Conservation (phyloP, 2,329 filamentous ascomycete species). For the Aspergillus proliferans region DNA sequence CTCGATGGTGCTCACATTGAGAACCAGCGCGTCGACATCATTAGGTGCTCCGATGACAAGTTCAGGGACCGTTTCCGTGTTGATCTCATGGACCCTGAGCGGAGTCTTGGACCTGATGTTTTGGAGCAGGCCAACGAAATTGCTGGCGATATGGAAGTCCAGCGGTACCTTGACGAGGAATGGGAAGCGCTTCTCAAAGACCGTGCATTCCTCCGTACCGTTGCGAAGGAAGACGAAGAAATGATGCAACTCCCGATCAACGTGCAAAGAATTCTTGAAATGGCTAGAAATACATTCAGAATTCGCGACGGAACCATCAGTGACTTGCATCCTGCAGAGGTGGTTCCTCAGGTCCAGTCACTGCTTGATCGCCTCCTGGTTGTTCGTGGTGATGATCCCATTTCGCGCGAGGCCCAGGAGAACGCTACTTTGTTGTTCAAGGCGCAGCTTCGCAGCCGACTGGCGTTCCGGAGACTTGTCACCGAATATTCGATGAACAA, state of each 20-base stretch:
- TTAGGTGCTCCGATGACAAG: conserved; percentile 68
- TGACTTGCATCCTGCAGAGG: conserved; percentile 81
- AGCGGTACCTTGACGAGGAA: conserved; percentile 80
- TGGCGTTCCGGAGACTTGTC: conserved; percentile 90
- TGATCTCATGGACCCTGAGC: conserved; percentile 70
- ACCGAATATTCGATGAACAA: conserved; percentile 80
- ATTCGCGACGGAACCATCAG: conserved; percentile 80
- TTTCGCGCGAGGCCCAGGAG: conserved; percentile 79
- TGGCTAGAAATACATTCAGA: conserved; percentile 82
- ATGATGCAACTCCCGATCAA: conserved; percentile 90
- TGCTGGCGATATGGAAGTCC: conserved; percentile 77
- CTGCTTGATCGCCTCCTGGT: conserved; percentile 73
- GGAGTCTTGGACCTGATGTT: conserved; percentile 59
- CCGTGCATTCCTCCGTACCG: conserved; percentile 65
- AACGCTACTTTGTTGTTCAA: conserved; percentile 92
- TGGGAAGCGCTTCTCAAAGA: conserved; percentile 73
- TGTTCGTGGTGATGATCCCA: conserved; percentile 74
- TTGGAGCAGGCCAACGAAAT: conserved; percentile 85
- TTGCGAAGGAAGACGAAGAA: conserved; percentile 72
- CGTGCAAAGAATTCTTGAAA: conserved; percentile 81
- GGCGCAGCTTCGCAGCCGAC: conserved; percentile 76
- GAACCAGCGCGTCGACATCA: conserved; percentile 80
- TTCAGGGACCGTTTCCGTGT: conserved; percentile 80
- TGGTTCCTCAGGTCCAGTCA: conserved; percentile 70
- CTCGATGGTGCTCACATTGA: conserved; percentile 91